phyloP scores from a whole-genome alignment of 2,329 filamentous ascomycete species.

The Aureobasidium sp. region DNA sequence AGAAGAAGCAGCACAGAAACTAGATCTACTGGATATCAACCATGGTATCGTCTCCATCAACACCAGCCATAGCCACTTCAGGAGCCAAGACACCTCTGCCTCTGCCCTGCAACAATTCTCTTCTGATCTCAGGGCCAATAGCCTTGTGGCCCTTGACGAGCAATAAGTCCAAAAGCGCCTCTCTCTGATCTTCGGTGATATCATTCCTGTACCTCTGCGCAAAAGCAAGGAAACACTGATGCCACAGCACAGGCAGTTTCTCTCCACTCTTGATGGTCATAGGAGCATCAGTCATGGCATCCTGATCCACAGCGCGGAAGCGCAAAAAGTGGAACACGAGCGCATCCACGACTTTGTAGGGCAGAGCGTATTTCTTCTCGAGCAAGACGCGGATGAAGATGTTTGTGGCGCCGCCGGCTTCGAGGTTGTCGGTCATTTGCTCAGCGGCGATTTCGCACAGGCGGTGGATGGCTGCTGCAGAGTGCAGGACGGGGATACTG shows the following conservation, averaged over 20 bases:
- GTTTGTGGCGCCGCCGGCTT: constrained; percentile 86
- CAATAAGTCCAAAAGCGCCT: constrained; percentile 80
- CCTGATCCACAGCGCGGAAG: constrained; percentile 58
- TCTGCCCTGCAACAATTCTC: constrained; percentile 79
- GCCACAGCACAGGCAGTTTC: constrained; percentile 82
- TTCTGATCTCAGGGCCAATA: constrained; percentile 84
- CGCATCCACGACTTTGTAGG: constrained; percentile 88
- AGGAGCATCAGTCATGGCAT: constrained; percentile 43
- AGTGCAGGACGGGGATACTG: constrained; percentile 84
- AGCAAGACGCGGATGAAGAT: constrained; percentile 89
- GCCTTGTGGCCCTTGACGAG: constrained; percentile 75
- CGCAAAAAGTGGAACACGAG: constrained; percentile 95
- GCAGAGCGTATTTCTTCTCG: constrained; percentile 94
- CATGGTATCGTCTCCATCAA: constrained; percentile 84
- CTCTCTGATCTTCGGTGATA: constrained; percentile 89
- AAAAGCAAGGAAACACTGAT: constrained; percentile 86
- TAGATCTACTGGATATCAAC: constrained; percentile 35
- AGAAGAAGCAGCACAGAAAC: background rate
- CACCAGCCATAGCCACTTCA: constrained; percentile 39
- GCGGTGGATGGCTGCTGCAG: constrained; percentile 80
- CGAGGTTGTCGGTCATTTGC: constrained; percentile 72
- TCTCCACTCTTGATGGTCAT: constrained; percentile 32
- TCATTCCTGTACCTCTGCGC: constrained; percentile 93
- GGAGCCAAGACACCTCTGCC: constrained; percentile 69
- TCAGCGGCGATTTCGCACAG: constrained; percentile 92